Conservation (phyloP, 2,329 filamentous ascomycete species). For the Botrytis galanthina region DNA sequence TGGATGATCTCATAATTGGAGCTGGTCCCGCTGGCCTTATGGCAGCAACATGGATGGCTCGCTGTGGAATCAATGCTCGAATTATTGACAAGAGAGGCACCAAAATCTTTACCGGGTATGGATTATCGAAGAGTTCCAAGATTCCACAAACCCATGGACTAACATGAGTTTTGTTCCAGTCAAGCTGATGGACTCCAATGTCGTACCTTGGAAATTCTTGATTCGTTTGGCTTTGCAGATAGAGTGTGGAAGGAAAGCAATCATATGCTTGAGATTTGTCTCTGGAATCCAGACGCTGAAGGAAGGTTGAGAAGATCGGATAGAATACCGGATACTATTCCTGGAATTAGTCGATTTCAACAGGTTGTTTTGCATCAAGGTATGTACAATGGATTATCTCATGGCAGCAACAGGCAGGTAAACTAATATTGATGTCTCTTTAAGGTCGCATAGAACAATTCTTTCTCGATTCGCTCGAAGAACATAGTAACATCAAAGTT, state of each 20-base stretch:
- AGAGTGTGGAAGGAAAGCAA: constrained; percentile 64
- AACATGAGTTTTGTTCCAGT: constrained; percentile 38
- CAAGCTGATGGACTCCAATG: constrained; percentile 64
- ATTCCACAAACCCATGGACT: background rate
- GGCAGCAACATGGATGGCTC: constrained; percentile 50
- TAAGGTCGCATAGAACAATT: constrained; percentile 59
- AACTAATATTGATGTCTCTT: background rate
- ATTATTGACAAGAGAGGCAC: constrained; percentile 47
- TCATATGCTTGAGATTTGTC: constrained; percentile 62
- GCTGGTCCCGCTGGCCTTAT: constrained; percentile 51
- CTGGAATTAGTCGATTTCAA: constrained; percentile 60
- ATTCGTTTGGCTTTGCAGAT: constrained; percentile 67
- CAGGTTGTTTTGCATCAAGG: constrained; percentile 70
- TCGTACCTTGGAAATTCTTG: constrained; percentile 65
- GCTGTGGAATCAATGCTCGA: constrained; percentile 47
- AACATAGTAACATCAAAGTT: constrained; percentile 53
- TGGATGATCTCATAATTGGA: constrained; percentile 50
- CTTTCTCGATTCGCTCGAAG: constrained; percentile 59
- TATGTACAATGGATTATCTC: background rate
- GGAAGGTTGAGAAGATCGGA: constrained; percentile 57
- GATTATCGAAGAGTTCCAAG: too few species aligned
- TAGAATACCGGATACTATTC: constrained; percentile 60
- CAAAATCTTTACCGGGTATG: constrained; percentile 35
- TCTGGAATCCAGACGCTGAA: constrained; percentile 61
- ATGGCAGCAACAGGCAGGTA: background rate